Base-by-base conservation (phyloP, 2,329 filamentous ascomycete species). In the Aspergillus hortae region DNA sequence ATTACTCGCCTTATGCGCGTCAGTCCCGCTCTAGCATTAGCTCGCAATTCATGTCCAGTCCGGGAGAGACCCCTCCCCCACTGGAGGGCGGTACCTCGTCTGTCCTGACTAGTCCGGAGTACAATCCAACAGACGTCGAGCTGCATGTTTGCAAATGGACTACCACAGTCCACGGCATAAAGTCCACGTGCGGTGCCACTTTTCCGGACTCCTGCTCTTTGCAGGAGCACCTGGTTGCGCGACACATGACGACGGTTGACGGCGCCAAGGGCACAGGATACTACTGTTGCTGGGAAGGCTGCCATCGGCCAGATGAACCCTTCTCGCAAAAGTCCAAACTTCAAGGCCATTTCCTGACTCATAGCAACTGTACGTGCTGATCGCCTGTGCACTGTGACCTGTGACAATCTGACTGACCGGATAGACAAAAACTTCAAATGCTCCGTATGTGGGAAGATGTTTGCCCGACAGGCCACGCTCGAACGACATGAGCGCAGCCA, bases 311-410 rank as follows among this genome's bases (percentile, higher is more conserved):
- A 1, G 58, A 73, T 49, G 72, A 74, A 46, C 72, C 72, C 2
- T 75, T 75, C 49, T 75, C 72, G 14, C 72, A 75, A 50, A 75
- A 75, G 55, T 74, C 72, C 3, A 75, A 75, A 49, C 63, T 75
- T 7, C 72, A 75, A 47, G 72, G 72, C 3, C 72, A 75, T 53
- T 75, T 74, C 48, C 53, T 75, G 25, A 75, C 72, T 10, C 72
- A 75, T 54, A 75, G 72, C 56, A 75, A 75, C 48, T 71, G 72
- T 74, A 64, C 43, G 69, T 49, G 17, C n/a, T n/a, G 6, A 12
- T 33, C 4, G 5, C 17, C 12, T 2, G 7, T 4, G 11, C 27
- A 6, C 9, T 27, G 10, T 30, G 6, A 9, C 3, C 27, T 30
- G 27, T 30, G 12, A 14, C 27, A 38, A 23, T 7, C 19, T 44